Conservation (phyloP, 2,329 filamentous ascomycete genomes). For the Helotiales sp. region DNA sequence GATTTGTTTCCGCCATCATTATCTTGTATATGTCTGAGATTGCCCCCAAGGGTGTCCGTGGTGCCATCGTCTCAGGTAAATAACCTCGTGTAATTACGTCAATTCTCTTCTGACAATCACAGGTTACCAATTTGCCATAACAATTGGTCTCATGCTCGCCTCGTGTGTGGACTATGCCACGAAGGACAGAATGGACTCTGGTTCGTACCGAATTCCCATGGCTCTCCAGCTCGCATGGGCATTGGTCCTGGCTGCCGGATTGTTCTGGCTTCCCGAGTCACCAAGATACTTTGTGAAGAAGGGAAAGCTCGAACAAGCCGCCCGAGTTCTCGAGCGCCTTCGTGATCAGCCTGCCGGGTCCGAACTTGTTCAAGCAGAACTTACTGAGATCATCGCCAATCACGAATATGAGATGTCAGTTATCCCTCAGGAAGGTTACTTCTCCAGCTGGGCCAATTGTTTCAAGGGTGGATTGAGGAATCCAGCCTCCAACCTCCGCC, state of each 20-base stretch:
- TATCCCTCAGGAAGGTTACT: slow-evolving; percentile 64
- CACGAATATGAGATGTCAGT: slow-evolving; percentile 76
- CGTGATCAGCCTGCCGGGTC: slow-evolving; percentile 74
- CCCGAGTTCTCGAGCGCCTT: slow-evolving; percentile 64
- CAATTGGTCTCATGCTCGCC: slow-evolving; percentile 74
- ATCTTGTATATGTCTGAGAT: slow-evolving; percentile 75
- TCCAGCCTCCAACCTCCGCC: slow-evolving; percentile 70
- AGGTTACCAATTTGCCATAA: slow-evolving; percentile 81
- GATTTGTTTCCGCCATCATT: slow-evolving; percentile 77
- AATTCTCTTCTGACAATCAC: neutral
- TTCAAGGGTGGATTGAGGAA: slow-evolving; percentile 67
- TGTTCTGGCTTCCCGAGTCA: slow-evolving; percentile 78
- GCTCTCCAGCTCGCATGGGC: slow-evolving; percentile 80
- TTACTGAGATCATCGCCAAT: slow-evolving; percentile 85
- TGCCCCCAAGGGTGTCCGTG: slow-evolving; percentile 46
- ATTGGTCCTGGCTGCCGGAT: slow-evolving; percentile 68
- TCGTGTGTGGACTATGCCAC: slow-evolving; percentile 74
- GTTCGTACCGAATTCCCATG: slow-evolving; percentile 79
- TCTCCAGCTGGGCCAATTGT: slow-evolving; percentile 71
- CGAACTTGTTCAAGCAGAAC: slow-evolving; percentile 73
- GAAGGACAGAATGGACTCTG: slow-evolving; percentile 58
- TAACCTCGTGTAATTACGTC: neutral
- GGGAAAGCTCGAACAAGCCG: slow-evolving; percentile 62
- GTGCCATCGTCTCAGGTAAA: slow-evolving; percentile 20
- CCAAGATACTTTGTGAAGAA: slow-evolving; percentile 83